Evolutionary conservation across 352 stramenopile genomes (phyloP), one percentile per base, ranked within the genome.

Genomic region (Chrysophaeum taylorii): DNA sequence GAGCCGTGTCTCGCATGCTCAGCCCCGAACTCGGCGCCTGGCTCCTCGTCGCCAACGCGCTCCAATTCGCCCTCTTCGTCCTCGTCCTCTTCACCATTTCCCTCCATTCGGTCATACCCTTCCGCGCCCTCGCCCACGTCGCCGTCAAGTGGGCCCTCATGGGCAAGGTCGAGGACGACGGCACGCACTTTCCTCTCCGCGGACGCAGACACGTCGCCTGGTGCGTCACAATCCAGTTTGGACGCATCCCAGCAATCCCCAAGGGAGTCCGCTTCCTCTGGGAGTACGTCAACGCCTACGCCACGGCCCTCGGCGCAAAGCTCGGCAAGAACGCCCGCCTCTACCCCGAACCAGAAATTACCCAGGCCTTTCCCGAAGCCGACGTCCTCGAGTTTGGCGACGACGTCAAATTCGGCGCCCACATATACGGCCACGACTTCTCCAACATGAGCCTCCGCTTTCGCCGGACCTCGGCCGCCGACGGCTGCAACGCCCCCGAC

Each of bases 381-480:
- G 57, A 66, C 36, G 33, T 66, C 12, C 16, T 66, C 31, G 1
- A 2, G 1, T 38, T 48, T 25, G 57, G 57, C 31, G 33, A 66
- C 9, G 35, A n/a, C 57, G 27, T n/a, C 14, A 9, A 21, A 36
- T 33, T 2, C 12, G 4, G 1, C 33, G 31, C 14, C 9, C 12
- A 27, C 57, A 23, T 45, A 1, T 66, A 66, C 57, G 57, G 33
- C 33, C 57, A 66, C 57, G 57, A 66, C 57, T 66, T 66, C 35
- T 66, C 57, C 31, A 66, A 45, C 33, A 41, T 66, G 57, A 31
- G 45, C 57, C 57, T 66, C 18, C 1, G 1, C 33, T 45, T 66
- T 12, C 23, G 31, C 12, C 2, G 4, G 33, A 66, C 57, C 12
- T 25, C 57, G 33, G 9, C 45, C 57, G 57, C 33, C 36, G 33